Evolutionary conservation across 495 filamentous ascomycete genomes (phyloP), one percentile per base, ranked within the genome.

Genomic region (Xylaria acuta): DNA sequence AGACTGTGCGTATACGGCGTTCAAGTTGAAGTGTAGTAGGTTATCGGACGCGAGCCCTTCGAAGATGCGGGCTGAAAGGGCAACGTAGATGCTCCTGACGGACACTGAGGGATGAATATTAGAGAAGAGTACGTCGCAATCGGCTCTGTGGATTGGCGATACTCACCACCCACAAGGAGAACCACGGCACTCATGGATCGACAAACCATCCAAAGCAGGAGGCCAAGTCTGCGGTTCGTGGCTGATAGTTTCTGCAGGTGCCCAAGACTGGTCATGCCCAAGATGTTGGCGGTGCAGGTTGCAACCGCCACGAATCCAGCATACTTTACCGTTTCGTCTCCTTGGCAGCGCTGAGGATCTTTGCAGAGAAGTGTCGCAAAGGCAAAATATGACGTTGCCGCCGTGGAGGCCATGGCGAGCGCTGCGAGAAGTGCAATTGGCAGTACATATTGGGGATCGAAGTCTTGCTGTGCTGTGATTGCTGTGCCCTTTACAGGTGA

Each of bases 41-140:
- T 72, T 72, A 49, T 72, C 70, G 4, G 70, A 66, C 4, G 70
- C 70, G 0, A 72, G 43, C 36, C 70, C 70, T 45, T 72, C 70
- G 64, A 72, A 72, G 25, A 72, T n/a, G 4, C 45, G 70, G 20
- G 22, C 25, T 9, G 64, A 72, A 8, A 72, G 12, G 30, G 70
- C 70, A 47, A 67, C 6, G 11, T 40, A 36, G 64, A 72, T 69
- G 43, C 41, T 72, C 6, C 36, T 27, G 22, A 65, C 32, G 27
- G 18, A 67, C 25, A 72, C 70, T 72, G 6, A 14, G 22, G 3
- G 56, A 3, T 22, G 64, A 18, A 5, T 47, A 18, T 47, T 47
- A 47, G 43, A 20, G 16, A 20, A 20, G 8, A 47, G 18, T 20
- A 20, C 11, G 18, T 11, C 18, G 43, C 43, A 20, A 47, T 20